Evolutionary conservation across 2,329 filamentous ascomycete species (phyloP).

Genomic region (Colletotrichum sublineola): DNA sequence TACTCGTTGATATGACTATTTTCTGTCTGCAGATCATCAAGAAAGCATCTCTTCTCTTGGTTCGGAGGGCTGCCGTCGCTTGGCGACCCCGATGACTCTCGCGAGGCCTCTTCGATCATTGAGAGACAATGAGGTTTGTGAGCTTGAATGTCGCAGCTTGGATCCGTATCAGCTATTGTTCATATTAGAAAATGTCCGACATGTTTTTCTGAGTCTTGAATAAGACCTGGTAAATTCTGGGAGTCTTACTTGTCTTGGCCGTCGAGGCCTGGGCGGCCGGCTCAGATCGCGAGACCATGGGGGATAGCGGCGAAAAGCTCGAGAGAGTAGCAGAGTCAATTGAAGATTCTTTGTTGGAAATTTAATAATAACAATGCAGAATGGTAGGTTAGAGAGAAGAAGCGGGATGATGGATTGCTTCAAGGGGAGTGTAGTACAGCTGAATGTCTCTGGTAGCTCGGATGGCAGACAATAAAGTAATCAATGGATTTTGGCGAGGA

Average conservation of each 20-base stretch:
- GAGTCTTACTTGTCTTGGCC: conserved; percentile 17
- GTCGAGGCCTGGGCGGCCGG: conserved; percentile 4
- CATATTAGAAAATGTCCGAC: background rate
- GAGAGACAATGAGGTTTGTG: conserved; percentile 38
- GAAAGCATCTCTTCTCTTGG: background rate
- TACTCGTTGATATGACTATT: background rate
- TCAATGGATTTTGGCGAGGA: background rate
- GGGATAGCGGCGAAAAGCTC: background rate
- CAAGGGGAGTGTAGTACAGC: background rate
- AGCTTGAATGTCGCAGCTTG: background rate
- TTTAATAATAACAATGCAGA: background rate
- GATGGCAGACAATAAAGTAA: background rate
- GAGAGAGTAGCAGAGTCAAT: background rate
- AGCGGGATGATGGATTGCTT: background rate
- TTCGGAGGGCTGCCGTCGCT: background rate
- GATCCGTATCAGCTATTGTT: background rate
- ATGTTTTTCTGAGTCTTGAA: no score
- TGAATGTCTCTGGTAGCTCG: background rate
- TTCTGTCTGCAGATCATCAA: background rate
- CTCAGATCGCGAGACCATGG: background rate
- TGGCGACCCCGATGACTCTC: conserved; percentile 2
- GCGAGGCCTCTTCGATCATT: conserved; percentile 38
- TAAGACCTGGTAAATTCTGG: background rate
- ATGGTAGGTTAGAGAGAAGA: background rate
- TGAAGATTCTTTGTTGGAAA: background rate